phyloP scores from a whole-genome alignment of 208 protist genomes.

The Trypanosoma mega region DNA sequence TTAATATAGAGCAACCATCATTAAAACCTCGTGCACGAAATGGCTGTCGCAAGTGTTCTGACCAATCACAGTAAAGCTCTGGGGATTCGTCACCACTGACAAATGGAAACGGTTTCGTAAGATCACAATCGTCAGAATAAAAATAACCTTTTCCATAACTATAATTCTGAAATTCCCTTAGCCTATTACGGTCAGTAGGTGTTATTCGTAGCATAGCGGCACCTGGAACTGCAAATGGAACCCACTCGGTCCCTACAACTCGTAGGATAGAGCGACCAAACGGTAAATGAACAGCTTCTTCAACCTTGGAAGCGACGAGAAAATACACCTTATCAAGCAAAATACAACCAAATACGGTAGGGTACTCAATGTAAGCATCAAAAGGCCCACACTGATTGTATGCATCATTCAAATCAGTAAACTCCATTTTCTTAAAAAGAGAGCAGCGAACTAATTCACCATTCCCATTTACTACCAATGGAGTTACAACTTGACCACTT shows the following conservation, averaged over 20 bases:
- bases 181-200: conserved; percentile 44
- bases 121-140: conserved; percentile 73
- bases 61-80: conserved; percentile 79
- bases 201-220: conserved; percentile 50
- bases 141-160: conserved; percentile 77
- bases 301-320: conserved; percentile 59
- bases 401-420: conserved; percentile 48
- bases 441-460: conserved; percentile 57
- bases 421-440: conserved; percentile 54
- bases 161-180: conserved; percentile 72
- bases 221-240: conserved; percentile 65
- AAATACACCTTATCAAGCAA: conserved; percentile 78
- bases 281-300: conserved; percentile 42
- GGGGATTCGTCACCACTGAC: conserved; percentile 18
- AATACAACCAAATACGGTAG: conserved; percentile 71
- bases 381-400: conserved; percentile 63
- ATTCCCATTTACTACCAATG: conserved; percentile 45
- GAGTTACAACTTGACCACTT: conserved; percentile 36
- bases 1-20: conserved; percentile 54
- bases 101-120: conserved; percentile 81
- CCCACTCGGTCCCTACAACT: conserved; percentile 70
- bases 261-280: conserved; percentile 50
- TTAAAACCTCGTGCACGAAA: conserved; percentile 36
- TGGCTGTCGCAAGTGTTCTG: conserved; percentile 48
- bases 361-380: conserved; percentile 52